Percentiles rank a stretch among this genome's conserved stretches.
Evolutionary conservation across 306 rosid genomes (phyloP).

Genomic region (Hippophae rhamnoides): DNA sequence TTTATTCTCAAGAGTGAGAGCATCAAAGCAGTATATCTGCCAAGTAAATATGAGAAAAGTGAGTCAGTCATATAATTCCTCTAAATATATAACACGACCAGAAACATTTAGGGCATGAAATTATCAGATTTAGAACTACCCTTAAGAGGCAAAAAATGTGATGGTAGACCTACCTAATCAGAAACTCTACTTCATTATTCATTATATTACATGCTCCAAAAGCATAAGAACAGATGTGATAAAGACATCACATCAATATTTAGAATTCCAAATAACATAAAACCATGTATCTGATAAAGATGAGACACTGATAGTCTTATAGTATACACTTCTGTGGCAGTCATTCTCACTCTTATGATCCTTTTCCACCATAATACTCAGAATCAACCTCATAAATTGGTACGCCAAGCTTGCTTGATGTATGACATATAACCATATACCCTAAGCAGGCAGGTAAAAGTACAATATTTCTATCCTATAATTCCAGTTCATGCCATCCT

Average conservation of each 20-base stretch:
- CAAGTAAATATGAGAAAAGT: constrained; percentile 19
- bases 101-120: neutral
- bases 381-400: neutral
- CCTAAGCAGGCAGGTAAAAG: neutral
- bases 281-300: neutral
- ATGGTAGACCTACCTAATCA: constrained; percentile 1
- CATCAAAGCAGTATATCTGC: constrained; percentile 91
- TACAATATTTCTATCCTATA: constrained; percentile 1
- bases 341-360: neutral
- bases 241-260: neutral
- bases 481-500: neutral
- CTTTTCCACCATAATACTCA: neutral
- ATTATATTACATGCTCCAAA: neutral
- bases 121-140: neutral
- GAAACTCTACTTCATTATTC: neutral
- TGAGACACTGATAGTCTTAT: neutral
- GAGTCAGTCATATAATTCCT: constrained; percentile 3
- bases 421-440: neutral
- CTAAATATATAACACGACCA: neutral
- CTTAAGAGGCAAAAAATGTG: neutral
- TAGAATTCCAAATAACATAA: neutral
- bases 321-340: neutral
- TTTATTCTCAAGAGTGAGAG: constrained; percentile 61
- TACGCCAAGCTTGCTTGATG: neutral
- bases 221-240: neutral